These are phyloP conservation scores for Sporisorium sorghi DNA, from an alignment of 1,284 basidiomycete species.

Conservation along the genomic window DNA sequence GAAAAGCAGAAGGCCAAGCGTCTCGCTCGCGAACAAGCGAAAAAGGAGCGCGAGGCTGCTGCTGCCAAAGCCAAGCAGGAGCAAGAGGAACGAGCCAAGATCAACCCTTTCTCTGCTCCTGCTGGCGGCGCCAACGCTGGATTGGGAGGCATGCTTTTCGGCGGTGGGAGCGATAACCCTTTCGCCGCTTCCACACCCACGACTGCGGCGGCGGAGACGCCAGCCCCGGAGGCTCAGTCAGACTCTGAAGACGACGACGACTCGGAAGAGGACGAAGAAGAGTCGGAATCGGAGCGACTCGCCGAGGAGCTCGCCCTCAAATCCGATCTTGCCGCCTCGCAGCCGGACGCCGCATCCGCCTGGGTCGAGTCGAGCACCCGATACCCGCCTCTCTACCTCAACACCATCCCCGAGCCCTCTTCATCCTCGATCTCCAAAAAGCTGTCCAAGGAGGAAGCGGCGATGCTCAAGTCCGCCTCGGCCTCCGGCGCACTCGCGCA, in stretches of 20 bases:
- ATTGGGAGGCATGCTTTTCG: conserved; percentile 52
- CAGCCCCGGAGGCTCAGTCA: not conserved
- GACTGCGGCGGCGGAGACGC: conserved; percentile 1
- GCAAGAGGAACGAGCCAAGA: conserved; percentile 48
- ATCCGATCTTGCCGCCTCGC: conserved; percentile 48
- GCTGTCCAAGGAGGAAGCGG: conserved; percentile 41
- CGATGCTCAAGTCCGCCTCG: conserved; percentile 37
- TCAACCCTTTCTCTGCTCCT: conserved; percentile 48
- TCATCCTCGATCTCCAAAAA: conserved; percentile 41
- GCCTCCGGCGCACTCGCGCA: conserved; percentile 25
- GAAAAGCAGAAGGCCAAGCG: conserved; percentile 57
- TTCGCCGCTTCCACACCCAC: conserved; percentile 35
- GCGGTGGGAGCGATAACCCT: conserved; percentile 47
- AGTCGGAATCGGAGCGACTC: conserved; percentile 47
- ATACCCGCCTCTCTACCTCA: conserved; percentile 62
- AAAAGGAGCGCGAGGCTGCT: conserved; percentile 42
- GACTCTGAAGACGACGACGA: conserved; percentile 25
- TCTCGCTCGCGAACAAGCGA: conserved; percentile 32
- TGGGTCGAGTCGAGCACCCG: conserved; percentile 51
- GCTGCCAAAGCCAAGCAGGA: conserved; percentile 40
- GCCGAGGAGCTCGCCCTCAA: conserved; percentile 67
- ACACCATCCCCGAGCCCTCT: conserved; percentile 64
- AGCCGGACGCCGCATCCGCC: conserved; percentile 23
- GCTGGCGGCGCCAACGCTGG: conserved; percentile 25
- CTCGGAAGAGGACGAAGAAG: conserved; percentile 47